Evolutionary conservation across 2,329 filamentous ascomycete species (phyloP).

Genomic region (Fusarium metavorans): DNA sequence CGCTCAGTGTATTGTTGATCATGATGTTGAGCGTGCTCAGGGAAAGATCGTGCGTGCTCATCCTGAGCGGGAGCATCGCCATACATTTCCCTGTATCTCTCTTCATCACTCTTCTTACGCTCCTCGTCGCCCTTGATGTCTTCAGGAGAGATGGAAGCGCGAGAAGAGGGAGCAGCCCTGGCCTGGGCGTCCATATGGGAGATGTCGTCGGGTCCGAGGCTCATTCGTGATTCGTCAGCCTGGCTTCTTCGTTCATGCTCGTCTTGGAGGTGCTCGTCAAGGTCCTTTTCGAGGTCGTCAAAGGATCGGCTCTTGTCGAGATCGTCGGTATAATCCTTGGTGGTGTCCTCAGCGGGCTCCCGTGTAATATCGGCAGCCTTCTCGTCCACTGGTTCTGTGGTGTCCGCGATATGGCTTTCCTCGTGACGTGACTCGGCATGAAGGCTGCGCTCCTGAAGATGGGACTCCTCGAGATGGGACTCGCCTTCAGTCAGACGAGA

Average conservation of each 20-base stretch:
- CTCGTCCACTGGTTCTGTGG: slow-evolving; percentile 8
- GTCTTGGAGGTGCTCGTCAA: slow-evolving; percentile 35
- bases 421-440: slow-evolving; percentile 16
- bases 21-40: slow-evolving; percentile 18
- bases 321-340: slow-evolving; percentile 4
- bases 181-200: slow-evolving; percentile 29
- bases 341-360: slow-evolving; percentile 5
- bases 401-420: slow-evolving; percentile 3
- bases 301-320: slow-evolving; percentile 25
- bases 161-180: slow-evolving; percentile 16
- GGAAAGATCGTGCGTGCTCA: slow-evolving; percentile 13
- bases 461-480: slow-evolving; percentile 1
- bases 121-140: slow-evolving; percentile 38
- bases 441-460: background rate
- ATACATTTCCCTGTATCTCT: slow-evolving; percentile 67
- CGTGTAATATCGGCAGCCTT: slow-evolving; percentile 9
- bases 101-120: slow-evolving; percentile 59
- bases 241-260: slow-evolving; percentile 36
- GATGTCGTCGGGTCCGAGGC: slow-evolving; percentile 23
- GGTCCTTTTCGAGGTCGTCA: slow-evolving; percentile 37
- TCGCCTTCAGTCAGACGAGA: background rate
- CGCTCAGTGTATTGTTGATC: slow-evolving; percentile 48
- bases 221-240: slow-evolving; percentile 20
- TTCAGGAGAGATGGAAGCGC: slow-evolving; percentile 25
- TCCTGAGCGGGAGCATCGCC: slow-evolving; percentile 25